phyloP scores from a whole-genome alignment of 371 early-diverging fungal genomes.

The Dentiscutata heterogama region DNA sequence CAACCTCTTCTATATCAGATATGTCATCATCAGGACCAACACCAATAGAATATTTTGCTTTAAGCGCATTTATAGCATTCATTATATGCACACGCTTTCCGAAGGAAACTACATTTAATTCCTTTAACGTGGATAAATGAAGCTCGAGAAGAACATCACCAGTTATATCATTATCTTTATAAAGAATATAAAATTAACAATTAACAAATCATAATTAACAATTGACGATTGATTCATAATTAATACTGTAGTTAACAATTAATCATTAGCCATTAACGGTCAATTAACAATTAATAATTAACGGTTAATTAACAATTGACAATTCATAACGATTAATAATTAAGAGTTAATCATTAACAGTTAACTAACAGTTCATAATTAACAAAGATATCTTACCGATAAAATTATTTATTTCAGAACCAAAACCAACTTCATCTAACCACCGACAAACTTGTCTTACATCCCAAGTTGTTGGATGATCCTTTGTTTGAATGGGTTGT shows the following conservation, averaged over 20 bases:
- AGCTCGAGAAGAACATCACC: constrained; percentile 74
- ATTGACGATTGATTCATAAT: no score
- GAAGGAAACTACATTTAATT: constrained; percentile 72
- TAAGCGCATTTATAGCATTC: constrained; percentile 62
- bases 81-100: constrained; percentile 77
- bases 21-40: neutral
- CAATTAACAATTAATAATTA: no score
- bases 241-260: no score
- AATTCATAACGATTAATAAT: no score
- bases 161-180: constrained; percentile 76
- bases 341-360: no score
- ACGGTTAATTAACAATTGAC: no score
- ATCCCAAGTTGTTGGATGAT: constrained; percentile 63
- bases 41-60: neutral
- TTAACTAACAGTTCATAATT: no score
- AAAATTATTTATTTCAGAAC: constrained; percentile 62
- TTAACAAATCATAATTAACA: neutral
- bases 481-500: neutral
- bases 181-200: neutral
- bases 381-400: constrained; percentile 60
- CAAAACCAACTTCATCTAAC: constrained; percentile 69
- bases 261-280: no score
- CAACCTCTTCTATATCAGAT: constrained; percentile 3
- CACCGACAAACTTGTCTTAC: constrained; percentile 70
- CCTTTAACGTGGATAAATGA: constrained; percentile 72